Evolutionary conservation across 768 basidiomycete species (phyloP), one percentile per base, ranked within the genome.

Genomic region (Filobasidium wieringae): DNA sequence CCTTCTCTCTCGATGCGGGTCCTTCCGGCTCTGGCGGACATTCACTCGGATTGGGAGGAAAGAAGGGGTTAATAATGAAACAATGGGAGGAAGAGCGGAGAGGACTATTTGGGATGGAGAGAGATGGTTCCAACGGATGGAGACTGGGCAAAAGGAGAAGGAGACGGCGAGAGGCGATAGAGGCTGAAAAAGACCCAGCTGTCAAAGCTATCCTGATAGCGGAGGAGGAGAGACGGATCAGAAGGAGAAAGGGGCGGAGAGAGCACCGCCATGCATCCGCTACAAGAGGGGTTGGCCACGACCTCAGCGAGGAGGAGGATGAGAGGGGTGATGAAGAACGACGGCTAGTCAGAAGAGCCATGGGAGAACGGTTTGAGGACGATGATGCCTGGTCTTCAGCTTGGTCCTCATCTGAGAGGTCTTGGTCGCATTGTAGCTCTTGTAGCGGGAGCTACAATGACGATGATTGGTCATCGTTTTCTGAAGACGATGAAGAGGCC

Each of bases 131-230:
- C 26, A 40, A 43, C 27, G 49, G 56, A 58, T 43, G 66, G 62
- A 24, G 47, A 50, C 15, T 64, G 62, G 65, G 63, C 17, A 62
- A 64, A 51, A 49, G 54, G 63, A 19, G 66, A 60, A 58, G 45
- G 26, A 26, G 52, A 14, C 17, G 52, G n/a, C 32, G 26, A 41
- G 40, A 45, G 33, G 40, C 54, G 40, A 45, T 37, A 2, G 54
- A 39, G 27, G 40, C 40, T 12, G 32, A 30, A 27, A 19, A 14
- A 27, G 54, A 26, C 24, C 22, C 22, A 45, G 39, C 19, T 15
- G 34, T 39, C 22, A 15, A 27, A 30, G 4, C 39, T 14, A 27
- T 55, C 41, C 22, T 55, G 11, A 9, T 33, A 27, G 54, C 32
- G 19, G 36, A 53, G 52, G 34, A 36, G 52, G 34, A 47, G 14